Evolutionary conservation across 73 alveolate genomes (phyloP).

Genomic region (Durusdinium trenchii): DNA sequence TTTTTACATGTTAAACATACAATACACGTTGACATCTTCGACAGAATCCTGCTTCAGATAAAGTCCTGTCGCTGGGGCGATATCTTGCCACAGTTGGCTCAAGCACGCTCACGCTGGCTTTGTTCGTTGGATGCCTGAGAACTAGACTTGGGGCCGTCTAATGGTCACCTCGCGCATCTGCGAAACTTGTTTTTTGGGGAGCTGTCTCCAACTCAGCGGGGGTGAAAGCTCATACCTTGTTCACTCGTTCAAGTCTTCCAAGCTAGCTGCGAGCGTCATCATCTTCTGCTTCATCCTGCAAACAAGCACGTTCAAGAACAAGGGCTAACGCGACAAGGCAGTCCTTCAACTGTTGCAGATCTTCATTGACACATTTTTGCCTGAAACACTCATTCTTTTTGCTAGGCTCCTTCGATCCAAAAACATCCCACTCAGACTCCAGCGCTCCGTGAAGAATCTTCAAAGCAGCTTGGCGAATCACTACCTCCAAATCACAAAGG

Average conservation of each 20-base stretch:
- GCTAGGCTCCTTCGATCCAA: background rate
- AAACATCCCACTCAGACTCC: background rate
- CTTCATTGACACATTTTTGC: constrained; percentile 69
- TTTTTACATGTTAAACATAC: no score
- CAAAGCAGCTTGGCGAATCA: constrained; percentile 75
- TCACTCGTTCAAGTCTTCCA: background rate
- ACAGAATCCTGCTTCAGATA: no score
- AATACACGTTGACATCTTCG: no score
- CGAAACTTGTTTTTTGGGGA: background rate
- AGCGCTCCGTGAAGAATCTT: constrained; percentile 75
- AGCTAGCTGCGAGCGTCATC: constrained; percentile 21
- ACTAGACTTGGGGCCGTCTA: no score
- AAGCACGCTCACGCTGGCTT: no score
- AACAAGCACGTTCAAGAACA: background rate
- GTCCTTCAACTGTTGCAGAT: constrained; percentile 76
- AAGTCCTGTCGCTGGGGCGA: no score
- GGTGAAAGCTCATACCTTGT: background rate
- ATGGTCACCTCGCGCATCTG: no score
- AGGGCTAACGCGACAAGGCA: background rate
- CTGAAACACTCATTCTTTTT: background rate
- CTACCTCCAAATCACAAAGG: constrained; percentile 33
- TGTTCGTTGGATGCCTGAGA: constrained; percentile 6
- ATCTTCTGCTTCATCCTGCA: constrained; percentile 67
- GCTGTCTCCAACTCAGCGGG: background rate
- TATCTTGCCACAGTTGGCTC: no score